A percentile compares a stretch with the other conserved stretches of the same genome.
phyloP scores from a whole-genome alignment of 768 basidiomycete genomes.

The Gymnopilus dilepis region DNA sequence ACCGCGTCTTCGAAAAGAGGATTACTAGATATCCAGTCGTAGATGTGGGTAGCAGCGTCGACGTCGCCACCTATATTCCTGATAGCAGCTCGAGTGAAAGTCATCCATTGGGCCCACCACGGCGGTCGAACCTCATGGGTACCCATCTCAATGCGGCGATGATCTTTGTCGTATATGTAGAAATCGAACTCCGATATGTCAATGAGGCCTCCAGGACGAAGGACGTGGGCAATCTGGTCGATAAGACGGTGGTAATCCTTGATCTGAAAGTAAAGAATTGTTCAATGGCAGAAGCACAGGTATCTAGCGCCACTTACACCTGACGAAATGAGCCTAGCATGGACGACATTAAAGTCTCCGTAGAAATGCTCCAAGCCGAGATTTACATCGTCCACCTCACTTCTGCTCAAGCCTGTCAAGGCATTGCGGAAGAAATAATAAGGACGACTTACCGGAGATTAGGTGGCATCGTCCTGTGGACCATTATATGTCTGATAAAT shows the following conservation, averaged over 20 bases:
- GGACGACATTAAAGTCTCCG: slow-evolving; percentile 77
- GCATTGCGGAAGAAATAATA: slow-evolving; percentile 10
- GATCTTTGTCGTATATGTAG: slow-evolving; percentile 58
- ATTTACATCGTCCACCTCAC: slow-evolving; percentile 86
- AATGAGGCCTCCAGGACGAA: slow-evolving; percentile 74
- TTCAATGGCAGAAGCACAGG: slow-evolving; percentile 23
- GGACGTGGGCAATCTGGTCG: slow-evolving; percentile 66
- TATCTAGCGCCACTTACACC: slow-evolving; percentile 55
- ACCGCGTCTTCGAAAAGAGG: slow-evolving; percentile 63
- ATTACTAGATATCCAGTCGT: slow-evolving; percentile 59
- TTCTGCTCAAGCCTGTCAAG: slow-evolving; percentile 46
- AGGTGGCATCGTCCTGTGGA: slow-evolving; percentile 57
- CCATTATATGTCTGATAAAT: slow-evolving; percentile 14
- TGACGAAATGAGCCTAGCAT: slow-evolving; percentile 71
- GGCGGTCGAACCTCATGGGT: slow-evolving; percentile 51
- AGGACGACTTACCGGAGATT: slow-evolving; percentile 61
- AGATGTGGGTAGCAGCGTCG: slow-evolving; percentile 63
- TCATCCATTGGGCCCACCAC: slow-evolving; percentile 69
- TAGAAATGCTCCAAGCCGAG: slow-evolving; percentile 84
- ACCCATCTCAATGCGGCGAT: slow-evolving; percentile 46
- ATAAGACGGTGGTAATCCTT: slow-evolving; percentile 68
- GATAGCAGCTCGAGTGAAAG: slow-evolving; percentile 57
- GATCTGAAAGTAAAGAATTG: slow-evolving; percentile 49
- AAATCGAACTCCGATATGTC: slow-evolving; percentile 76
- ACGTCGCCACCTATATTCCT: slow-evolving; percentile 61